These are phyloP conservation scores for Pythium sp. DNA, from an alignment of 352 stramenopile species.

Conservation along the genomic window DNA sequence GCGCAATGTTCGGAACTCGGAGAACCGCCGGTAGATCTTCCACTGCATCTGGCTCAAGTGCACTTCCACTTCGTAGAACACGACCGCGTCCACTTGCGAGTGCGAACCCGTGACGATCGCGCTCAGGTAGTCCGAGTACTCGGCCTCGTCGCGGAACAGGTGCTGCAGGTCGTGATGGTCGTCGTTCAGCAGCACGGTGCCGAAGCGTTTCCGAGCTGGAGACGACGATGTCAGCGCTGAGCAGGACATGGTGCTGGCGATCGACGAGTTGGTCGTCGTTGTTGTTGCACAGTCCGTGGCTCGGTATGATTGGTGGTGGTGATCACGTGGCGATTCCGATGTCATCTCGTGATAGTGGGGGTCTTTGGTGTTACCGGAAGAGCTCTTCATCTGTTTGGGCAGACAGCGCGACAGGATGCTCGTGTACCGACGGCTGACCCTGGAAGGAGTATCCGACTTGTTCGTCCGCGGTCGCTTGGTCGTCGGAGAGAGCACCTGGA, in stretches of 20 bases:
- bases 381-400: conserved; percentile 9
- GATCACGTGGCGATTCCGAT: conserved; percentile 6
- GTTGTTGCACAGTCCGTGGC: neutral
- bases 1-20: conserved; percentile 59
- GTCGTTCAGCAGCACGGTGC: conserved; percentile 34
- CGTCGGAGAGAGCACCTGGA: conserved; percentile 14
- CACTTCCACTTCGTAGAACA: conserved; percentile 70
- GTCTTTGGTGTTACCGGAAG: neutral
- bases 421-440: conserved; percentile 10
- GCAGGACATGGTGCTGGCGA: neutral
- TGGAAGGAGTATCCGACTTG: neutral
- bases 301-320: conserved; percentile 4
- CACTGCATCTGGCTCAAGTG: conserved; percentile 66
- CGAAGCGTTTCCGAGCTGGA: conserved; percentile 15
- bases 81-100: conserved; percentile 46
- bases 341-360: neutral
- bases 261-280: neutral
- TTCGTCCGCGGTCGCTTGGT: conserved; percentile 14
- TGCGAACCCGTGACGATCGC: conserved; percentile 44
- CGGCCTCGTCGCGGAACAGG: conserved; percentile 67
- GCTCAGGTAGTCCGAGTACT: conserved; percentile 79
- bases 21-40: conserved; percentile 63
- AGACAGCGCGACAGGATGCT: conserved; percentile 18
- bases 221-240: conserved; percentile 10
- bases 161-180: conserved; percentile 35